Evolutionary conservation across 2,329 filamentous ascomycete genomes (phyloP).

Genomic region (Cytospora paraplurivora): DNA sequence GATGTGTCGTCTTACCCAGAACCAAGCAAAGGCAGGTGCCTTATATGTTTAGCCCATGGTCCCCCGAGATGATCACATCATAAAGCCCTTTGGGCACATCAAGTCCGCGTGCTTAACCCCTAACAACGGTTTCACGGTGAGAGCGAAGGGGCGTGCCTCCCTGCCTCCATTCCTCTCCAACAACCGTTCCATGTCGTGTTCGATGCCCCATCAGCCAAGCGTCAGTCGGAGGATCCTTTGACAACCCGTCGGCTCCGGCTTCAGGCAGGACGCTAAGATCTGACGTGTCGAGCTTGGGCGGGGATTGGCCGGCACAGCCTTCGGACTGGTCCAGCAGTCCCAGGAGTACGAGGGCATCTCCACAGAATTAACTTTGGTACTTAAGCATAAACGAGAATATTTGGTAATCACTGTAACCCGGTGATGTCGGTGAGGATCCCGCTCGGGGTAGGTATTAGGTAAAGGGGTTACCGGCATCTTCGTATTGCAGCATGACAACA

Average conservation of each 20-base stretch:
- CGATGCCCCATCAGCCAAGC: background rate
- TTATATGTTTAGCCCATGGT: background rate
- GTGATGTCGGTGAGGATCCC: too few species aligned
- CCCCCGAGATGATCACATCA: background rate
- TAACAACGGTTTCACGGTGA: background rate
- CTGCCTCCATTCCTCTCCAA: background rate
- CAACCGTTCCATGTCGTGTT: background rate
- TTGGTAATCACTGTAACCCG: background rate
- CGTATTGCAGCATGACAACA: too few species aligned
- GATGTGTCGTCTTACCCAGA: background rate
- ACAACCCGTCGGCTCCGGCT: background rate
- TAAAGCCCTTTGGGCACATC: background rate
- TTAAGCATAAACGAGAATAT: background rate
- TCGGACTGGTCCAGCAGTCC: background rate
- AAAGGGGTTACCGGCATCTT: too few species aligned
- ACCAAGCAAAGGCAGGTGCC: background rate
- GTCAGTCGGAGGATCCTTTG: background rate
- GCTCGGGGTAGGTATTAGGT: too few species aligned
- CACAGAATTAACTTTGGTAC: background rate
- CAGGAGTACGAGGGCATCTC: background rate
- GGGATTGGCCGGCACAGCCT: background rate
- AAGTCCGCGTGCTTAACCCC: background rate
- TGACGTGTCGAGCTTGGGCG: background rate
- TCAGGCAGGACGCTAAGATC: constrained; percentile 4
- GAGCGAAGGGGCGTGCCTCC: background rate